Evolutionary conservation across 345 rosid genomes (phyloP).

Genomic region (Mercurialis annua): DNA sequence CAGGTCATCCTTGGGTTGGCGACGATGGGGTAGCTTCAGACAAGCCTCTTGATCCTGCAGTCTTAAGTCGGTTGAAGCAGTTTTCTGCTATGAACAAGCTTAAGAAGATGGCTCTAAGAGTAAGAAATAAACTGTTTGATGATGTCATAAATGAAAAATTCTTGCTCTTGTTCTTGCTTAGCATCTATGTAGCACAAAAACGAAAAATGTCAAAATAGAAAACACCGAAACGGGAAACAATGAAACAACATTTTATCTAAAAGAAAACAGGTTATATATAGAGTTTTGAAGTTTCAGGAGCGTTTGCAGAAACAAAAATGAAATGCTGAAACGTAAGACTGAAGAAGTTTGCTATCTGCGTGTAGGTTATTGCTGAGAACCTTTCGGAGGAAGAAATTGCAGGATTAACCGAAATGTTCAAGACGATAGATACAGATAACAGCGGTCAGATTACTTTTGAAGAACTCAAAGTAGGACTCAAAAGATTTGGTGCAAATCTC

Average conservation of each 20-base stretch:
- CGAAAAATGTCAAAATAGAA: no score
- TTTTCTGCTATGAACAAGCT: constrained; percentile 85
- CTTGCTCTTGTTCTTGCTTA: neutral
- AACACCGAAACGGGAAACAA: no score
- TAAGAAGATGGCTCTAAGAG: constrained; percentile 79
- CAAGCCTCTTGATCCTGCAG: constrained; percentile 76
- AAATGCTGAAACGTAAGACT: no score
- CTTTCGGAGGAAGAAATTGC: constrained; percentile 83
- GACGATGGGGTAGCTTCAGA: constrained; percentile 77
- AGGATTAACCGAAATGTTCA: constrained; percentile 63
- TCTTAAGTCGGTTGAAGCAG: constrained; percentile 62
- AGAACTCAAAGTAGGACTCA: constrained; percentile 73
- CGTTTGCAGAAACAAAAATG: no score
- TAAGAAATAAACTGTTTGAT: constrained; percentile 26
- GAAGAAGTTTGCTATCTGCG: no score
- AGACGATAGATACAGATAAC: constrained; percentile 62
- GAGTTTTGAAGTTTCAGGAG: no score
- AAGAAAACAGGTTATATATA: no score
- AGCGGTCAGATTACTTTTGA: constrained; percentile 71
- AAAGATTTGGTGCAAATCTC: constrained; percentile 57
- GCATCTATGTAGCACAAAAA: neutral
- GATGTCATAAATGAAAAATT: neutral
- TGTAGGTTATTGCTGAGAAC: constrained; percentile 66
- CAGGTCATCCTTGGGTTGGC: constrained; percentile 91
- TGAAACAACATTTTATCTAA: no score